Percentiles rank a stretch among this genome's conserved stretches.
Evolutionary conservation across 1,284 basidiomycete species (phyloP).

Genomic region (Fereydounia khargensis): DNA sequence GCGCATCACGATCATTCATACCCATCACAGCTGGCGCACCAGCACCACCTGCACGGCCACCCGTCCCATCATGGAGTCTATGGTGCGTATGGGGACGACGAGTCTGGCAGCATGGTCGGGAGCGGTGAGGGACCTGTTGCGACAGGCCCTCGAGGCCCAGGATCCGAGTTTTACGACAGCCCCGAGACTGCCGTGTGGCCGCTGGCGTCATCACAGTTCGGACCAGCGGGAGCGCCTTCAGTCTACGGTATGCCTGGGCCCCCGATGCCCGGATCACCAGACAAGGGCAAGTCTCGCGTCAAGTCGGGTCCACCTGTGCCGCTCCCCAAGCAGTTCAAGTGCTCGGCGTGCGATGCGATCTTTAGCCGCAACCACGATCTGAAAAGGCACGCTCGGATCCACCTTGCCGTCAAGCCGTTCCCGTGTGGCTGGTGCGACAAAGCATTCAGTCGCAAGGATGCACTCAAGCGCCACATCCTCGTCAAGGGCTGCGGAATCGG

Average conservation of each 20-base stretch:
- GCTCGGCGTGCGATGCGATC: constrained; percentile 42
- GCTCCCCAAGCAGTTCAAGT: constrained; percentile 39
- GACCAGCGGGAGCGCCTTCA: too few relatives aligned
- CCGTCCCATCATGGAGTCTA: constrained; percentile 6
- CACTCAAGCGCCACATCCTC: constrained; percentile 43
- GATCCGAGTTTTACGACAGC: too few relatives aligned
- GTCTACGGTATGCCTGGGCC: too few relatives aligned
- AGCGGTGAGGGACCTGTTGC: too few relatives aligned
- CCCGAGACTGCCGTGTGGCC: neutral
- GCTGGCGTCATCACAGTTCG: neutral
- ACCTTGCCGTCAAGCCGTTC: constrained; percentile 50
- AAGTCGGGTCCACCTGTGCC: constrained; percentile 18
- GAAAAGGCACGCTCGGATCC: constrained; percentile 50
- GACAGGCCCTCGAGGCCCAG: too few relatives aligned
- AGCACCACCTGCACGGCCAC: constrained; percentile 11
- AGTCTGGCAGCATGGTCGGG: too few relatives aligned
- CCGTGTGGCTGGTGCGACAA: constrained; percentile 44
- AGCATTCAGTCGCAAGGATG: constrained; percentile 48
- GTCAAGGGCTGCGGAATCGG: constrained; percentile 42
- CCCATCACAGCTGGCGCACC: constrained; percentile 7
- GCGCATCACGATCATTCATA: too few relatives aligned
- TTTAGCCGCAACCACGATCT: constrained; percentile 53
- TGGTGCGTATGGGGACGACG: constrained; percentile 10
- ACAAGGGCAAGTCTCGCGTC: constrained; percentile 8
- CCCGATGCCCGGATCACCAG: constrained; percentile 8